Evolutionary conservation across 2,329 filamentous ascomycete genomes (phyloP).

Genomic region (Ceratocystis eucalypticola): DNA sequence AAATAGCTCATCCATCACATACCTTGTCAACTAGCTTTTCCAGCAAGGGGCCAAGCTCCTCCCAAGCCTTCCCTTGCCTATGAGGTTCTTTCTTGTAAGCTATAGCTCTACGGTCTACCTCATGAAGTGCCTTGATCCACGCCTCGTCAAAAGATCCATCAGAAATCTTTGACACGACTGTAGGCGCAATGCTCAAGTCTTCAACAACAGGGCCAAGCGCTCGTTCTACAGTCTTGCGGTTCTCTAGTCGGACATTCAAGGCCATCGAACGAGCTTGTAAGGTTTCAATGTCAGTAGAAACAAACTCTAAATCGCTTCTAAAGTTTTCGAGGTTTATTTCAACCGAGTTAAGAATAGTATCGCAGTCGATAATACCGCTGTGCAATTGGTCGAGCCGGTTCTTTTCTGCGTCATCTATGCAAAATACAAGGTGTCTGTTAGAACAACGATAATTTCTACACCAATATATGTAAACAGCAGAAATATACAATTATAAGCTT

Average conservation of each 20-base stretch:
- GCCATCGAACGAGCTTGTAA: slow-evolving; percentile 75
- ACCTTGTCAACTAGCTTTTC: slow-evolving; percentile 74
- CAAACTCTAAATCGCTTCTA: slow-evolving; percentile 78
- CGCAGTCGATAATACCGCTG: slow-evolving; percentile 75
- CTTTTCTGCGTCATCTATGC: slow-evolving; percentile 61
- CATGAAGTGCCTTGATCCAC: slow-evolving; percentile 71
- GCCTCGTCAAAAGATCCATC: slow-evolving; percentile 81
- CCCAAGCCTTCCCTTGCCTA: slow-evolving; percentile 58
- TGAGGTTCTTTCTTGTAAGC: slow-evolving; percentile 55
- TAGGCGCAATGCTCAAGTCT: slow-evolving; percentile 76
- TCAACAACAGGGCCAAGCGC: slow-evolving; percentile 79
- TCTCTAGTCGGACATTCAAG: slow-evolving; percentile 73
- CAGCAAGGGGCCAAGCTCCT: slow-evolving; percentile 73
- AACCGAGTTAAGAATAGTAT: slow-evolving; percentile 84
- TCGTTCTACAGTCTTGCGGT: slow-evolving; percentile 79
- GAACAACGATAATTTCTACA: background rate
- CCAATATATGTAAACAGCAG: background rate
- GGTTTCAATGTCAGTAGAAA: slow-evolving; percentile 90
- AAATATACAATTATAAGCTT: background rate
- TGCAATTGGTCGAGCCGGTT: slow-evolving; percentile 83
- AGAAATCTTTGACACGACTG: slow-evolving; percentile 68
- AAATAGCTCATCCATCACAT: slow-evolving; percentile 20
- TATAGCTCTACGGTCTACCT: slow-evolving; percentile 66
- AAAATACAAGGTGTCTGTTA: background rate
- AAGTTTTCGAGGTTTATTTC: slow-evolving; percentile 87